A percentile compares a stretch with the other conserved stretches of the same genome.
phyloP scores from a whole-genome alignment of 2,329 filamentous ascomycete genomes.

The Trichoderma brevicompactum region DNA sequence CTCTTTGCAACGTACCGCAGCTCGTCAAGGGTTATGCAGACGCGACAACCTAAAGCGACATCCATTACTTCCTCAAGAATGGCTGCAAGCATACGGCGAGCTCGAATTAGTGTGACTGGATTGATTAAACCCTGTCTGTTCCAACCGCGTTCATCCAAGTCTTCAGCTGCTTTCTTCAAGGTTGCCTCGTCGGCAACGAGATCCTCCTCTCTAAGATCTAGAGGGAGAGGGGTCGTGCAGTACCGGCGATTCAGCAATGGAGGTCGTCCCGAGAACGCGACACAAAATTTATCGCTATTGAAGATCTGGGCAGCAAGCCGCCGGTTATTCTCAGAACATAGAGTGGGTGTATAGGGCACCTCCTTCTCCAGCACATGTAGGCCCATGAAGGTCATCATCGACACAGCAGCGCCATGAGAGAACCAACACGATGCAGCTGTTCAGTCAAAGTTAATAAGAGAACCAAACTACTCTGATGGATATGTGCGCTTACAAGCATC shows the following conservation, averaged over 20 bases:
- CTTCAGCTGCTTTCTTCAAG: slow-evolving; percentile 30
- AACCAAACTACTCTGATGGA: neutral
- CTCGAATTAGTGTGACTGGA: slow-evolving; percentile 51
- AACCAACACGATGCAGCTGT: slow-evolving; percentile 41
- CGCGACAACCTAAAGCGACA: slow-evolving; percentile 51
- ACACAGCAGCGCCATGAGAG: slow-evolving; percentile 44
- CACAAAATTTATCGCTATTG: slow-evolving; percentile 54
- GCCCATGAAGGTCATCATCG: slow-evolving; percentile 44
- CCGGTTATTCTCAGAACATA: slow-evolving; percentile 42
- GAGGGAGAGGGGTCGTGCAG: slow-evolving; percentile 55
- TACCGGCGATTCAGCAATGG: slow-evolving; percentile 58
- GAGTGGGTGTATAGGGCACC: slow-evolving; percentile 39
- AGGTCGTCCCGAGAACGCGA: slow-evolving; percentile 59
- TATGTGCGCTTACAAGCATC: slow-evolving; percentile 42
- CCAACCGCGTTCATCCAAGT: slow-evolving; percentile 57
- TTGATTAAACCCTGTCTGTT: slow-evolving; percentile 51
- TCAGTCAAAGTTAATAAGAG: neutral
- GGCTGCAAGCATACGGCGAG: slow-evolving; percentile 52
- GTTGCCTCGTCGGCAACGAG: slow-evolving; percentile 49
- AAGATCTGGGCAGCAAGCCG: slow-evolving; percentile 45
- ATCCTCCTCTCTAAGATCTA: slow-evolving; percentile 58
- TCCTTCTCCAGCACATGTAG: slow-evolving; percentile 38
- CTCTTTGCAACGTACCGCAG: neutral
- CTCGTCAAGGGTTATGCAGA: slow-evolving; percentile 21
- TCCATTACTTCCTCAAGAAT: slow-evolving; percentile 64